Evolutionary conservation across 2,329 filamentous ascomycete genomes (phyloP), one percentile per base, ranked within the genome.

Genomic region (Nakataea oryzae): DNA sequence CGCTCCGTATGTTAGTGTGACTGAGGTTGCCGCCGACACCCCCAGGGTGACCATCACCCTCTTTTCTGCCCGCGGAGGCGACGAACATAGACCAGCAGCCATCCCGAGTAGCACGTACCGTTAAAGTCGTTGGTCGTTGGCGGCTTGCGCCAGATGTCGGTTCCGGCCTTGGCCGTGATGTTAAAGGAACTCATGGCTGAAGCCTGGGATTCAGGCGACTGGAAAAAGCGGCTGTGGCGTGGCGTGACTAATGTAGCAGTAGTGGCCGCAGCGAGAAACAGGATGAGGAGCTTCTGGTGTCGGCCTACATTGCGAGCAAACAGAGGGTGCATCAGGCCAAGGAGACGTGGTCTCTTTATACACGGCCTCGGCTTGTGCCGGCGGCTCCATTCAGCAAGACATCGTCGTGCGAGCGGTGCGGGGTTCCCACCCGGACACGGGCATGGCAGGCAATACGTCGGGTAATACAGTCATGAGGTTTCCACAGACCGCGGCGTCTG

Each of bases 61-160:
- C 59, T 29, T 29, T 21, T 57, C 66, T 67, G 58, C 26, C 55
- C 56, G 27, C 54, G 56, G 59, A 56, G 14, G 13, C 21, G 17
- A 26, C 27, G 28, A 24, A 5, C 6, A 56, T 27, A 17, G 47
- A 54, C 4, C 41, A 55, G 26, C 6, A 12, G 28, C 27, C 24
- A 17, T 9, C 27, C 21, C 56, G 30, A 12, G 3, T 21, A 7
- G 7, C 24, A 32, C 59, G 34, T 69, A 80, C 81, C 87, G 68
- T 82, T 88, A 77, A 89, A 90, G 66, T 82, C 77, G 63, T 86
- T 78, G 17, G 81, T 83, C n/a, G 78, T 75, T 0, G 88, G 87
- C 0, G 87, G 85, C 71, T 90, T 90, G 71, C 87, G 85, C 89
- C 89, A 93, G 70, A 92, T 84, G 73, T 93, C 89, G 47, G 88